These are phyloP conservation scores for Sungouiozyma intestinalis DNA, from an alignment of 805 yeast species.

Conservation along the genomic window DNA sequence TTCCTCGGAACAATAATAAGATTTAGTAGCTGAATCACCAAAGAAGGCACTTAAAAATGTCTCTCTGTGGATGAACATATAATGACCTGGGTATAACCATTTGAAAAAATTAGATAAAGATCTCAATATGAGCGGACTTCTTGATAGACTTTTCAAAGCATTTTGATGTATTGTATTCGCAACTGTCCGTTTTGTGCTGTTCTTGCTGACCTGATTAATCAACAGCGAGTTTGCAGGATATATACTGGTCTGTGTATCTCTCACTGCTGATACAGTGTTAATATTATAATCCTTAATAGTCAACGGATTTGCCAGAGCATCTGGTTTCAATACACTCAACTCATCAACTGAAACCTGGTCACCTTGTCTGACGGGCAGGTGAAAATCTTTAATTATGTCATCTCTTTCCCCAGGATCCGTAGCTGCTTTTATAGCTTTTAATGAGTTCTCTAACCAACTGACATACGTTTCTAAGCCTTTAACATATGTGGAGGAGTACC, in stretches of 20 bases:
- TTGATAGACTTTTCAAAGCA: slow-evolving; percentile 13
- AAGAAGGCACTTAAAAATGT: slow-evolving; percentile 48
- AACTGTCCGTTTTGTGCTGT: neutral
- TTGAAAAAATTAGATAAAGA: slow-evolving; percentile 33
- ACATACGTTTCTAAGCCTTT: slow-evolving; percentile 29
- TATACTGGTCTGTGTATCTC: slow-evolving; percentile 9
- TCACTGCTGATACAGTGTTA: neutral
- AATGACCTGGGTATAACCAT: slow-evolving; percentile 53
- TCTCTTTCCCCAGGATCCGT: slow-evolving; percentile 7
- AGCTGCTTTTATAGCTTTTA: slow-evolving; percentile 7
- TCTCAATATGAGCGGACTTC: slow-evolving; percentile 17
- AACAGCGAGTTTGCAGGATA: slow-evolving; percentile 22
- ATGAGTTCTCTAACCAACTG: slow-evolving; percentile 11
- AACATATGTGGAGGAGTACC: slow-evolving; percentile 38
- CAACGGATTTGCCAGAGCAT: neutral
- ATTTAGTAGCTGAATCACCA: slow-evolving; percentile 25
- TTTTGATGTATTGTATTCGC: slow-evolving; percentile 8
- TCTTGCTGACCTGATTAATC: slow-evolving; percentile 9
- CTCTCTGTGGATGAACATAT: slow-evolving; percentile 48
- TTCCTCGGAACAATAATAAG: slow-evolving; percentile 42
- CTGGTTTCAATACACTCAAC: neutral
- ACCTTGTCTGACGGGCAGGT: neutral
- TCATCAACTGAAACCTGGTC: neutral
- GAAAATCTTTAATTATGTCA: slow-evolving; percentile 1
- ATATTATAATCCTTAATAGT: neutral